A percentile compares a stretch with the other conserved stretches of the same genome.
Evolutionary conservation across 108 stramenopile species (phyloP).

Genomic region (Epithemia pelagica): DNA sequence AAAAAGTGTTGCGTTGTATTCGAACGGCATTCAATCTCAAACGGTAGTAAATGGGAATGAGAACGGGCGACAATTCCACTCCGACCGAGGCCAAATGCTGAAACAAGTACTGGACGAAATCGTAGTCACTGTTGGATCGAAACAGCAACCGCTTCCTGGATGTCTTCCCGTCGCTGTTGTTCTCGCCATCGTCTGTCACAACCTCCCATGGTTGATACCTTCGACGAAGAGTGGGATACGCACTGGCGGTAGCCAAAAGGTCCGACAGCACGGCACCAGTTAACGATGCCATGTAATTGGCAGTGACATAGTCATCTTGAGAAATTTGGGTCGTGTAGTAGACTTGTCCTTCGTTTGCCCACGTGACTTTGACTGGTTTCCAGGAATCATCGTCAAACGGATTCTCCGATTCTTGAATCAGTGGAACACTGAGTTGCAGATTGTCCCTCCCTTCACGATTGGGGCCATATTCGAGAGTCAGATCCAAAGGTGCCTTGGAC

Average conservation of each 20-base stretch:
- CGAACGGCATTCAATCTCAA: slow-evolving; percentile 43
- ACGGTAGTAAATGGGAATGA: slow-evolving; percentile 48
- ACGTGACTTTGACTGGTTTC: slow-evolving; percentile 25
- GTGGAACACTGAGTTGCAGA: slow-evolving; percentile 51
- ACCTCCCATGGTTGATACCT: slow-evolving; percentile 84
- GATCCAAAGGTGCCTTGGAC: slow-evolving; percentile 48
- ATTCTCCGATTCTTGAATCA: slow-evolving; percentile 30
- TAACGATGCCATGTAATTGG: slow-evolving; percentile 76
- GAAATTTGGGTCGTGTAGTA: slow-evolving; percentile 63
- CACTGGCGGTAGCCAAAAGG: slow-evolving; percentile 50
- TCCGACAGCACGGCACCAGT: slow-evolving; percentile 72
- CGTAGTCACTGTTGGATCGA: slow-evolving; percentile 47
- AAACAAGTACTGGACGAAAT: slow-evolving; percentile 65
- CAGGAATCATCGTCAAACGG: slow-evolving; percentile 17
- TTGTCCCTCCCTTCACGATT: slow-evolving; percentile 44
- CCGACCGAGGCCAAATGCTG: slow-evolving; percentile 56
- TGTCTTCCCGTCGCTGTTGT: background rate
- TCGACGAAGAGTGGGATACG: slow-evolving; percentile 35
- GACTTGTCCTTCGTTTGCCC: slow-evolving; percentile 67
- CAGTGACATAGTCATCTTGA: slow-evolving; percentile 31
- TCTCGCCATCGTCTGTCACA: slow-evolving; percentile 1
- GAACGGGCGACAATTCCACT: slow-evolving; percentile 64
- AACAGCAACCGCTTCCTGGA: slow-evolving; percentile 19
- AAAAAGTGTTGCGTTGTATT: slow-evolving; percentile 2
- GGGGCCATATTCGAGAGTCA: slow-evolving; percentile 83